Evolutionary conservation across 2,329 filamentous ascomycete species (phyloP).

Genomic region (Endoconidiophora polonica): DNA sequence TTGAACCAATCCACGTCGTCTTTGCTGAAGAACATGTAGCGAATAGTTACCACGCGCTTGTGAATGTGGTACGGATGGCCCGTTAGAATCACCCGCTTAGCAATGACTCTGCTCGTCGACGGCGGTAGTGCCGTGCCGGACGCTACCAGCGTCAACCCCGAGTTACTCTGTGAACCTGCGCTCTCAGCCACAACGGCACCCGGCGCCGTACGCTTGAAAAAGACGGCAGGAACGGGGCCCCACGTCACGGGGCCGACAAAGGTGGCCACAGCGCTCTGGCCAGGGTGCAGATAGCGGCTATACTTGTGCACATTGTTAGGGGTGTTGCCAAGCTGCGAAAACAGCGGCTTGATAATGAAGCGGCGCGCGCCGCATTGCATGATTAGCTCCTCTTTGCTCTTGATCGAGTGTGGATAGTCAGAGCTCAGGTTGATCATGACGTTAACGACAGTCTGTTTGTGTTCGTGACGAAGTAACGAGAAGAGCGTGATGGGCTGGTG

Average conservation of each 20-base stretch:
- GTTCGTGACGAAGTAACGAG: constrained; percentile 81
- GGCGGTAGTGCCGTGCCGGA: constrained; percentile 78
- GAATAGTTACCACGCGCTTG: constrained; percentile 89
- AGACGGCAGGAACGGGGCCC: constrained; percentile 79
- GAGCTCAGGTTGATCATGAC: constrained; percentile 75
- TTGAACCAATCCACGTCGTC: constrained; percentile 97
- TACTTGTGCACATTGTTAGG: constrained; percentile 97
- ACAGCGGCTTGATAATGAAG: constrained; percentile 76
- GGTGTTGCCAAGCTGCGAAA: constrained; percentile 76
- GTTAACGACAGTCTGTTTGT: constrained; percentile 83
- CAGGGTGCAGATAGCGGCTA: constrained; percentile 78
- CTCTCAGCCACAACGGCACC: constrained; percentile 26
- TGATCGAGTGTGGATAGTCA: constrained; percentile 58
- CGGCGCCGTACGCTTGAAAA: constrained; percentile 51
- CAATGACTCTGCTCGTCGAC: constrained; percentile 60
- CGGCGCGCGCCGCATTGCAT: constrained; percentile 81
- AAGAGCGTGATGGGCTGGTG: constrained; percentile 53
- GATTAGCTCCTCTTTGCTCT: constrained; percentile 82
- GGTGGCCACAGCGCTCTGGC: constrained; percentile 71
- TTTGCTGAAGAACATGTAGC: constrained; percentile 99
- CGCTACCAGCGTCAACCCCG: constrained; percentile 55
- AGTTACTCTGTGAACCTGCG: constrained; percentile 21
- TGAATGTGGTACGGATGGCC: constrained; percentile 98
- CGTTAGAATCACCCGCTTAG: constrained; percentile 84
- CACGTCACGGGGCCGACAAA: constrained; percentile 85